Evolutionary conservation across 345 rosid genomes (phyloP), one percentile per base, ranked within the genome.

Genomic region (Acer negundo): DNA sequence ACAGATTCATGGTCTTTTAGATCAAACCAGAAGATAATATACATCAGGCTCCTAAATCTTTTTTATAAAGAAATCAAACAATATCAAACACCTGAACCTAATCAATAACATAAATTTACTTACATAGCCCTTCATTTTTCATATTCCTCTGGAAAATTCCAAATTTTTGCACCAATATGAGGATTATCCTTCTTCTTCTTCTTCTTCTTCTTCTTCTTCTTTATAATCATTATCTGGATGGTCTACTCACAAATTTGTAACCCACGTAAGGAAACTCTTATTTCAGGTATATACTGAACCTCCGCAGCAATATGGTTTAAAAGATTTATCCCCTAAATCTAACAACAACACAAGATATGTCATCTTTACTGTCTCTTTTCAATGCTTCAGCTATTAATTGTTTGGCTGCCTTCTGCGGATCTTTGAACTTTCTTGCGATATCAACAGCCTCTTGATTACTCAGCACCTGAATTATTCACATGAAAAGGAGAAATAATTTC

Each of bases 321-420:
- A 82, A 15, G 65, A 22, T 73, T 80, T 78, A 89, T 81, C 83
- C 83, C 79, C 89, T 85, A 77, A 92, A 87, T 79, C 89, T 92
- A 74, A 92, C 83, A 10, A 92, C 94, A 0, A 92, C 87, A 38
- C 97, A 92, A 66, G 97, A 92, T 46, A 92, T 92, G 56, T 92
- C 97, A 62, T 92, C 97, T 87, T 86, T 90, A 51, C 93, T 90
- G 1, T 86, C 94, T 85, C 89, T 83, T 81, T 82, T 83, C 46
- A 92, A 42, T 15, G 94, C 94, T 83, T 92, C 94, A 0, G 88
- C 65, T 3, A 89, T 90, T 76, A 90, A 72, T 78, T 89, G 92
- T 85, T 90, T 92, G 1, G 97, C 93, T 70, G 97, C 97, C 83
- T 89, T 90, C 83, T 80, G 55, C 23, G 97, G 97, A 81, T 92